Evolutionary conservation across 2,329 filamentous ascomycete genomes (phyloP).

Genomic region (Aspergillus sp.): DNA sequence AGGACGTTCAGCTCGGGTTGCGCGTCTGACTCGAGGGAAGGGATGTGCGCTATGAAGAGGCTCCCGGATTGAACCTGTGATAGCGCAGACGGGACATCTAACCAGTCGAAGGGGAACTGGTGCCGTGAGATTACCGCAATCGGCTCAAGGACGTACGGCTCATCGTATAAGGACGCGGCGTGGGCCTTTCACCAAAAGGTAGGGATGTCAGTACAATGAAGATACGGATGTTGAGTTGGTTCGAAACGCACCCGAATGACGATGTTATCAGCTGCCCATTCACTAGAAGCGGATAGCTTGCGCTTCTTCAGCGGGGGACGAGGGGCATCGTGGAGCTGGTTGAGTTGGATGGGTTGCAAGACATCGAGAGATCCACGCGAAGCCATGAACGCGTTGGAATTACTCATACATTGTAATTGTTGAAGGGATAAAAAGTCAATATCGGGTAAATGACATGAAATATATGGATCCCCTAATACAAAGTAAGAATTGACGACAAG

Average conservation of each 20-base stretch:
- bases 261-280: slow-evolving; percentile 24
- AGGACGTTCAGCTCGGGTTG: slow-evolving; percentile 31
- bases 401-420: slow-evolving; percentile 16
- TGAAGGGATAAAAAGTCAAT: neutral
- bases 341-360: slow-evolving; percentile 36
- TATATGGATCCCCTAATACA: neutral
- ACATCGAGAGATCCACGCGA: slow-evolving; percentile 30
- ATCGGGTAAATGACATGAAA: neutral
- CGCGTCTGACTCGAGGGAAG: slow-evolving; percentile 28
- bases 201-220: neutral
- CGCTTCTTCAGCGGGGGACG: slow-evolving; percentile 34
- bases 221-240: neutral
- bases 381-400: slow-evolving; percentile 36
- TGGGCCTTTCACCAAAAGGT: slow-evolving; percentile 28
- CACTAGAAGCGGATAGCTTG: slow-evolving; percentile 25
- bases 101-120: slow-evolving; percentile 39
- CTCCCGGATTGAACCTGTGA: slow-evolving; percentile 33
- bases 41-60: slow-evolving; percentile 40
- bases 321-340: slow-evolving; percentile 27
- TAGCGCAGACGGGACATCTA: slow-evolving; percentile 31
- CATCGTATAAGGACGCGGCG: slow-evolving; percentile 34
- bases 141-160: slow-evolving; percentile 35
- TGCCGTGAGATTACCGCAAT: slow-evolving; percentile 38
- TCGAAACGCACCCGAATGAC: slow-evolving; percentile 33
- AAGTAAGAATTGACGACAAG: neutral